phyloP scores from a whole-genome alignment of 306 rosid genomes.

The Cicer arietinum region DNA sequence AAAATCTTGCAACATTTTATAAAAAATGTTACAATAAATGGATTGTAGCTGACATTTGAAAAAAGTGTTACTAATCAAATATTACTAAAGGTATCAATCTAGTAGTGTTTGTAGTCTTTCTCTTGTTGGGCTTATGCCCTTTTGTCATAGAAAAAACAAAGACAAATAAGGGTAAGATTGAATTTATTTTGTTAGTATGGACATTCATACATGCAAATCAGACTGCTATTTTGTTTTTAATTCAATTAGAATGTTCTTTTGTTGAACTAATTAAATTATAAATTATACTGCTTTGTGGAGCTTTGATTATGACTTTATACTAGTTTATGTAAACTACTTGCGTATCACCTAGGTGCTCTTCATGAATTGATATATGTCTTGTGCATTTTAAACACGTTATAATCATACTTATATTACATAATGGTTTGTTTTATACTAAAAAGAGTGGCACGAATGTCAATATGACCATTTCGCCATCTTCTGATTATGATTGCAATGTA shows the following conservation, averaged over 20 bases:
- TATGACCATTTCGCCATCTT: slow-evolving; percentile 34
- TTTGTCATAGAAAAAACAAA: too few relatives aligned
- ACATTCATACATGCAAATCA: too few relatives aligned
- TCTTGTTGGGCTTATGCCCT: too few relatives aligned
- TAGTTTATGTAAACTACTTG: slow-evolving; percentile 37
- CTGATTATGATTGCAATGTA: slow-evolving; percentile 33
- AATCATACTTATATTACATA: slow-evolving; percentile 2
- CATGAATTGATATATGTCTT: slow-evolving; percentile 14
- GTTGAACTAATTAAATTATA: slow-evolving; percentile 10
- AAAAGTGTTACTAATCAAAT: too few relatives aligned
- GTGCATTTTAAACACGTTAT: slow-evolving; percentile 37
- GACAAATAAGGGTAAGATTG: too few relatives aligned
- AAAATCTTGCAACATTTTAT: too few relatives aligned
- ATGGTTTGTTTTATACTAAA: background rate
- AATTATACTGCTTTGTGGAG: slow-evolving; percentile 13
- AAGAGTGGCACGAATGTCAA: slow-evolving; percentile 33
- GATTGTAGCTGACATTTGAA: too few relatives aligned
- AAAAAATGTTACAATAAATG: too few relatives aligned
- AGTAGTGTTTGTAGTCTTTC: too few relatives aligned
- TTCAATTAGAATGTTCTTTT: background rate
- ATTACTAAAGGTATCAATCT: too few relatives aligned
- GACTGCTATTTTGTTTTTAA: too few relatives aligned
- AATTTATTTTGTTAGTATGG: too few relatives aligned
- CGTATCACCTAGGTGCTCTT: slow-evolving; percentile 35
- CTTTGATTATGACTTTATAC: slow-evolving; percentile 23